Percentiles rank a stretch among this genome's conserved stretches.
Evolutionary conservation across 345 rosid species (phyloP).

Genomic region (Raphanus sativus): DNA sequence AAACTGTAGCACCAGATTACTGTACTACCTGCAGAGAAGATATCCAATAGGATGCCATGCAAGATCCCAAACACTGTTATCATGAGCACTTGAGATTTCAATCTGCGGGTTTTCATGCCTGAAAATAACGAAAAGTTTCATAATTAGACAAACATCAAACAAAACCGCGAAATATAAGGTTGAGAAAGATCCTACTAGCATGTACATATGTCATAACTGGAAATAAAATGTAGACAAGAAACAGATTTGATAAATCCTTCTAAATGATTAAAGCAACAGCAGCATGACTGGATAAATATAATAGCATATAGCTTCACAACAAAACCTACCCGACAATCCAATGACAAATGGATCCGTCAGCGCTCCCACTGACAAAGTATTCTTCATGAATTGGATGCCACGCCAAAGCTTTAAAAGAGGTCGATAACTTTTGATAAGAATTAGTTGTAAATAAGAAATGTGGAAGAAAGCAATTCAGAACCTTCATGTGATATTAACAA

Average conservation of each 20-base stretch:
- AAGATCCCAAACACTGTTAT: constrained; percentile 93
- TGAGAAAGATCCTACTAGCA: constrained; percentile 9
- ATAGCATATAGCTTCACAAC: constrained; percentile 4
- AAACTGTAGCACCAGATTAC: constrained; percentile 5
- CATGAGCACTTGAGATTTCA: constrained; percentile 85
- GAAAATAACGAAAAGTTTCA: constrained; percentile 34
- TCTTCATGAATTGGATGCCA: constrained; percentile 99
- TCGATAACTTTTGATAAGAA: constrained; percentile 9
- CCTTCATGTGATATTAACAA: not conserved
- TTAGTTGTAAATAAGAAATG: constrained; percentile 15
- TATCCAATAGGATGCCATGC: constrained; percentile 99
- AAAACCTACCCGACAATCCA: constrained; percentile 86
- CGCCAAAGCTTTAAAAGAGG: constrained; percentile 64
- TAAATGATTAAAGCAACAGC: not conserved
- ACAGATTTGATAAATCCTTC: not conserved
- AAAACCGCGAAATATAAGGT: not conserved
- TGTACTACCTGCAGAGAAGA: constrained; percentile 88
- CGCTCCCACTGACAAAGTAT: constrained; percentile 95
- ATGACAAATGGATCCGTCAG: constrained; percentile 89
- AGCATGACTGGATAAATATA: not conserved
- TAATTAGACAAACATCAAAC: constrained; percentile 20
- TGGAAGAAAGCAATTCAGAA: not conserved
- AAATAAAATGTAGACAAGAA: constrained; percentile 14
- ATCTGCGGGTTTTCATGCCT: constrained; percentile 96
- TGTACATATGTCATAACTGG: not conserved